Conservation (phyloP, 345 rosid species). For the Salix arbutifolia region DNA sequence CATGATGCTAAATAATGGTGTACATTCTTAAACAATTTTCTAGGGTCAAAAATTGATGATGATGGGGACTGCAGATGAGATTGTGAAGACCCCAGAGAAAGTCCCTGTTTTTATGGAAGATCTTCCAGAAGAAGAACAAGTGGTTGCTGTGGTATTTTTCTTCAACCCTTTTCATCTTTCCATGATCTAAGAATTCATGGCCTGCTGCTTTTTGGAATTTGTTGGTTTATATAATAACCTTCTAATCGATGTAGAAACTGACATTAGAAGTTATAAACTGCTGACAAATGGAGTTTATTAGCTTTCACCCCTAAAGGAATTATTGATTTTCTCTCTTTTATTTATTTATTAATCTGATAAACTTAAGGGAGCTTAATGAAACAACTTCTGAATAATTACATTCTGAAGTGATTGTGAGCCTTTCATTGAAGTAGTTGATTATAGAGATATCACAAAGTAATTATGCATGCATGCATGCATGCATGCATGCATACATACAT, state of each 20-base stretch:
- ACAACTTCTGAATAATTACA: not conserved
- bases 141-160: constrained; percentile 50
- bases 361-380: not conserved
- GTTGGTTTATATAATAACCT: not conserved
- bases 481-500: too few relatives aligned
- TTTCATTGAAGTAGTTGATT: not conserved
- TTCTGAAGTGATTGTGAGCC: not conserved
- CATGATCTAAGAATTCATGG: not conserved
- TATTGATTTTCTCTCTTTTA: not conserved
- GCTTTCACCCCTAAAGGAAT: not conserved
- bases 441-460: not conserved
- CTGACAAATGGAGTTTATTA: not conserved
- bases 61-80: constrained; percentile 99
- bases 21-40: not conserved
- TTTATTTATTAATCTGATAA: not conserved
- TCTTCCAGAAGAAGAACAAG: constrained; percentile 95
- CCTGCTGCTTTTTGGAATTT: not conserved
- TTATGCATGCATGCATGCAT: not conserved
- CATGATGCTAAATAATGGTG: not conserved
- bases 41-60: constrained; percentile 98
- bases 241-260: not conserved
- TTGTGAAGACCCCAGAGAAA: constrained; percentile 92
- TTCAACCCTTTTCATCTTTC: not conserved
- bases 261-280: not conserved
- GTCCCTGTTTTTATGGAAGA: constrained; percentile 91